Conservation (phyloP, 352 stramenopile species). For the Pseudoperonospora humuli region DNA sequence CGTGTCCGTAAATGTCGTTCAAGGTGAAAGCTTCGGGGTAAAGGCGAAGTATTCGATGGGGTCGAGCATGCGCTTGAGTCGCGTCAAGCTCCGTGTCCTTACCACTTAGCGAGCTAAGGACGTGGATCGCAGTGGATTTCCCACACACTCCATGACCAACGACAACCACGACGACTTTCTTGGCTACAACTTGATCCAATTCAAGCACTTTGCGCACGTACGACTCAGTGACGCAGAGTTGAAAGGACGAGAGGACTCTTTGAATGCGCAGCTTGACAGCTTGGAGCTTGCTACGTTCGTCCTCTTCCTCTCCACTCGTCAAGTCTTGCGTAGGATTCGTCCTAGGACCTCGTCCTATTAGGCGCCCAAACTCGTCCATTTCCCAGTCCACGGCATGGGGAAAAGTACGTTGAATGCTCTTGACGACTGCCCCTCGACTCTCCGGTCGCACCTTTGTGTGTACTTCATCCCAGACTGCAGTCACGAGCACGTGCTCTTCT, state of each 20-base stretch:
- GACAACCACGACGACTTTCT: slow-evolving; percentile 35
- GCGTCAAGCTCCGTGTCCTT: slow-evolving; percentile 4
- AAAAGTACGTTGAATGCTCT: slow-evolving; percentile 34
- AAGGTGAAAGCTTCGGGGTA: slow-evolving; percentile 35
- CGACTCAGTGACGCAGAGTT: slow-evolving; percentile 29
- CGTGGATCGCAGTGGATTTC: slow-evolving; percentile 49
- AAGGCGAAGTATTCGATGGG: slow-evolving; percentile 29
- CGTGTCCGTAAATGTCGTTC: slow-evolving; percentile 48
- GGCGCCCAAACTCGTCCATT: slow-evolving; percentile 21
- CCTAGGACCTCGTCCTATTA: slow-evolving; percentile 11
- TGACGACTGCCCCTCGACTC: slow-evolving; percentile 32
- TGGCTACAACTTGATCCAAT: slow-evolving; percentile 39
- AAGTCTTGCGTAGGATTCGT: background rate
- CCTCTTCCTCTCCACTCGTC: slow-evolving; percentile 20
- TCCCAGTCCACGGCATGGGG: slow-evolving; percentile 30
- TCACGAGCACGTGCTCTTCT: slow-evolving; percentile 36
- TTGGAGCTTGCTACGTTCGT: slow-evolving; percentile 20
- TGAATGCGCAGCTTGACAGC: slow-evolving; percentile 26
- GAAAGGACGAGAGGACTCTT: slow-evolving; percentile 13
- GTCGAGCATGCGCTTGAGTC: slow-evolving; percentile 1
- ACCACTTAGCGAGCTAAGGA: slow-evolving; percentile 28
- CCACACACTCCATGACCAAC: slow-evolving; percentile 41
- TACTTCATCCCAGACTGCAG: slow-evolving; percentile 45
- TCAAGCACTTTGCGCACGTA: slow-evolving; percentile 55
- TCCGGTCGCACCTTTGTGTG: slow-evolving; percentile 33